Base-by-base conservation (phyloP, 768 basidiomycete species). In the Pulveroboletus ravenelii region DNA sequence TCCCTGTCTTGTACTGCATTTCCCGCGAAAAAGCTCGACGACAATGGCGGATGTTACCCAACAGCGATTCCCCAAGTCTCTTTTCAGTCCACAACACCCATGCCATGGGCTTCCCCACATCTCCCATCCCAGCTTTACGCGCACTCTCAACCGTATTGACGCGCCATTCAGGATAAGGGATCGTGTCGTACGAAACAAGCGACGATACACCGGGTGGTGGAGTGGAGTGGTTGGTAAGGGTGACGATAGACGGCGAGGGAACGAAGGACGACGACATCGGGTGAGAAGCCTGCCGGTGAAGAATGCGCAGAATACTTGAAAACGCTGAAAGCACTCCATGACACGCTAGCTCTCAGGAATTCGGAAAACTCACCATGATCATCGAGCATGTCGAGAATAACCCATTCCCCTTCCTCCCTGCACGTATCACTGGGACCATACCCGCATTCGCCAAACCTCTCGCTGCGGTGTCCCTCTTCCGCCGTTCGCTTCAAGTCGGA, bases 141-240 rank as follows among this genome's bases (percentile, higher is more conserved):
- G 84, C 84, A 37, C 75, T 72, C 36, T 72, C 67, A 2, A 79
- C 71, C 0, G 81, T 59, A 2, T 72, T 71, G 0, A 70, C 58
- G 1, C 85, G 77, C 85, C 85, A 88, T 55, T 85, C 84, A 0
- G 85, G 85, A 62, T 83, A 87, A 0, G 77, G 78, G 1, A 84
- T 62, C 0, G 77, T 55, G 47, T 63, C 62, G 20, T 63, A 68
- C 12, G 65, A 63, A n/a, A 59, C 5, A 63, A 67, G 34, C 62
- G 69, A 50, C 5, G 27, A 14, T 3, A 23, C 9, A 6, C n/a
- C 36, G 13, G 51, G 41, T 6, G 57, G 51, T 10, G 29, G 15
- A 5, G 34, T 10, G 2, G 44, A 10, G 65, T 67, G 1, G 54
- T 15, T 78, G 70, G 84, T 50, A 77, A 86, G 55, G 77, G 84